Base-by-base conservation (phyloP, 2,329 filamentous ascomycete genomes). In the Beauveria bassiana region DNA sequence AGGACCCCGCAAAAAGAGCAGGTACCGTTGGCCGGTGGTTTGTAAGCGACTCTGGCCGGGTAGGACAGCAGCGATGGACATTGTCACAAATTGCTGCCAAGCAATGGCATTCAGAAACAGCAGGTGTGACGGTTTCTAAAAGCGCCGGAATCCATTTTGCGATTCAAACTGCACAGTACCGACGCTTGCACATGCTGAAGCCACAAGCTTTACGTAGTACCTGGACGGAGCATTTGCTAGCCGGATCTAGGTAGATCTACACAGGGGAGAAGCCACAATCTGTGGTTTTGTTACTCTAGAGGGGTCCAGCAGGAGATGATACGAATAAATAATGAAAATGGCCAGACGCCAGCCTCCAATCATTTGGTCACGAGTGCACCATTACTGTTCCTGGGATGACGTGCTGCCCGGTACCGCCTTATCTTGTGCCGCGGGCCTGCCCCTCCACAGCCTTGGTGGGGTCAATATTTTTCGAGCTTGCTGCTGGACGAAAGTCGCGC, bases 1-100 rank as follows among this genome's bases (percentile, higher is more conserved):
- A 26, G 49, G 64, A 58, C 49, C 61, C 62, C 52, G 61, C 50
- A 63, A 61, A 64, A 65, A 56, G 60, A 60, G 43, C 42, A 49
- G 62, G 63, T 61, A 22, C 28, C 9, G 40, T 38, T 47, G 38
- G 20, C 22, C 16, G 14, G 20, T 58, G 58, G 58, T 60, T 60
- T 54, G 58, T 60, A 46, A 60, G 58, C 58, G 20, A 24, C 1
- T 26, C 22, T 20, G 10, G 52, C 22, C 40, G 14, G 40, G 31
- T 31, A 20, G 55, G 20, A 50, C 43, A 50, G 20, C 10, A 12
- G 45, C 6, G 1, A 56, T 20, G 8, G 10, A 16, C 3, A 28
- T 8, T 9, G 22, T 6, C n/a, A 22, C 16, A 34, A 16, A 20
- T 5, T 50, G 46, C 20, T 34, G 34, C 18, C 14, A 28, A 58